Evolutionary conservation across 352 stramenopile species (phyloP), one percentile per base, ranked within the genome.

Genomic region (Globisporangium cylindrosporum): DNA sequence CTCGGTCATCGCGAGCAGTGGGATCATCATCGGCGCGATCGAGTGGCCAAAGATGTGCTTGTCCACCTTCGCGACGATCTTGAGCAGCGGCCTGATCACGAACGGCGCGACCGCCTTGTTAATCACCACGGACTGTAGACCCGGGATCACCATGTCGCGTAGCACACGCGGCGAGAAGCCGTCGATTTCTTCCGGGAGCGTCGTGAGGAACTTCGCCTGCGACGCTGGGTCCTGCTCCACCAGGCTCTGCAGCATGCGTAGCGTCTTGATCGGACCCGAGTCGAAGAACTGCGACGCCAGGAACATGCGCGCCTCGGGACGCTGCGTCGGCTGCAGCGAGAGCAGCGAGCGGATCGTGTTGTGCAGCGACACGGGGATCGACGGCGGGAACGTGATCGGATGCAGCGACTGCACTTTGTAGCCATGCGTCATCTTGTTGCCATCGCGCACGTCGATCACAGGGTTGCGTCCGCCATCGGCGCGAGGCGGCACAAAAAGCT

Each of bases 401-500:
- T 96, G 88, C 60, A 97, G 74, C n/a, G 88, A 93, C 73, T 92
- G 87, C 59, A 94, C 84, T 64, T 96, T 95, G 78, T 96, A 95
- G 24, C 80, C 83, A 70, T 97, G 83, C 0, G 88, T 95, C 83
- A 95, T 91, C 58, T 89, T 92, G 78, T 97, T 97, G 41, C 88
- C 89, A 60, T 97, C 90, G 43, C 79, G 77, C 24, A 93, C 84
- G 59, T 95, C 86, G 10, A 97, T 73, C 49, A 96, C 84, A 1
- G 89, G 86, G 29, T 92, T 92, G 18, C 88, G 86, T 38, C 86
- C 85, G 9, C 90, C 90, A 65, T 95, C 88, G 0, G 88, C 82
- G 34, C 88, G 83, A 4, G 87, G 81, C 5, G 87, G 78, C 27
- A 89, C 84, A 67, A 97, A 97, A 20, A 97, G 71, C 66, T 97